Base-by-base conservation (phyloP, 2,329 filamentous ascomycete genomes). In the Trichoderma oligosporum region DNA sequence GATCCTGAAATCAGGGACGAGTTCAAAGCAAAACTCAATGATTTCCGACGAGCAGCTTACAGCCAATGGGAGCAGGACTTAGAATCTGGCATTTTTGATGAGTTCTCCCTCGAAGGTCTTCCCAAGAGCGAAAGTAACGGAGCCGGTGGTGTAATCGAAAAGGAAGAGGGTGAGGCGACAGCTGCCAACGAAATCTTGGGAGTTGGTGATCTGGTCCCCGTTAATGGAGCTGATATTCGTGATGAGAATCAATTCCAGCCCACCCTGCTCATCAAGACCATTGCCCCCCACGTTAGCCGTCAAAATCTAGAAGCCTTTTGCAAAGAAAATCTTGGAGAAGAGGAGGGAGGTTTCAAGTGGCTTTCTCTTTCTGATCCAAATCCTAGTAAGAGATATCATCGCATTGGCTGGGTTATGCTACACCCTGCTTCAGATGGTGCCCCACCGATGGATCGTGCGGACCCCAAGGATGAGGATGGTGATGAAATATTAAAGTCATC, bases 401-500 rank as follows among this genome's bases (percentile, higher is more conserved):
- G 94, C 20, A 97, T 99, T 72, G 94, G 94, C 20, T 99, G 95
- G 93, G 95, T 99, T 60, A 94, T 97, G 82, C 81, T 99, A 8
- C 88, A 97, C 67, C 88, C 91, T 14, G 84, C 84, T 12, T 80
- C 87, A 1, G 89, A 95, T 56, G 78, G 81, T 20, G 74, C 80
- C 5, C 77, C 82, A 45, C 79, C 85, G 11, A 76, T 86, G 59
- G 89, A 95, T 64, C 81, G 86, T 60, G 80, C 82, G n/a, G 88
- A 94, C 63, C 82, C 82, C 11, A 85, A 88, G 62, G 87, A 91
- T 47, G 86, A 88, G 42, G 82, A 85, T 57, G 80, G 80, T 12
- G 82, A 83, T 44, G 71, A 78, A 64, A 78, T 82, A 38, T 78
- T 79, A 14, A 82, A 82, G 56, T 80, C 83, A 29, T 75, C 80